phyloP scores from a whole-genome alignment of 768 basidiomycete genomes.

The Trametes sanguinea region DNA sequence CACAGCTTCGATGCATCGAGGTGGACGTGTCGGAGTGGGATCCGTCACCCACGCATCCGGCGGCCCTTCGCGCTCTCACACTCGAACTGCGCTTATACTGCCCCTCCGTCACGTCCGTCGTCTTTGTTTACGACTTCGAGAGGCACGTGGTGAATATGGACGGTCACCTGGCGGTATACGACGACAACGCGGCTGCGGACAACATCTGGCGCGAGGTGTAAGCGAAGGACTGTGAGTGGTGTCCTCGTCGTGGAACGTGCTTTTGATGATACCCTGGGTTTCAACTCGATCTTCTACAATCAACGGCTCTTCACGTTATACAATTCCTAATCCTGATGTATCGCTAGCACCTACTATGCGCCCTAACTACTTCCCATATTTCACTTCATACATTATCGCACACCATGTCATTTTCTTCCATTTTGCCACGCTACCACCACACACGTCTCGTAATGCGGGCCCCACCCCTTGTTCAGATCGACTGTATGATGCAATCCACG shows the following conservation, averaged over 20 bases:
- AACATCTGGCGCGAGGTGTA: constrained; percentile 30
- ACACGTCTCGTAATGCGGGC: too few species aligned
- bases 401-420: not conserved
- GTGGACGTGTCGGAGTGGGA: constrained; percentile 68
- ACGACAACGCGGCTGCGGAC: constrained; percentile 25
- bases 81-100: constrained; percentile 64
- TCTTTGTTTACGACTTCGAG: constrained; percentile 69
- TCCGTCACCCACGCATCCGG: constrained; percentile 52
- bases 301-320: not conserved
- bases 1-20: constrained; percentile 54
- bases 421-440: not conserved
- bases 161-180: constrained; percentile 23
- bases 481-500: constrained; percentile 52
- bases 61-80: constrained; percentile 59
- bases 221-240: not conserved
- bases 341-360: constrained; percentile 9
- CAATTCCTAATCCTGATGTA: constrained; percentile 12
- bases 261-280: not conserved
- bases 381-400: not conserved
- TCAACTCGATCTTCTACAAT: not conserved
- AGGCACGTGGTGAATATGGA: constrained; percentile 24
- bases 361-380: not conserved
- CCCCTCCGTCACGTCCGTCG: constrained; percentile 48
- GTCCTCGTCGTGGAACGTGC: not conserved
- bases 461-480: constrained; percentile 16